These are phyloP conservation scores for Tricholoma hemisulphureum DNA, from an alignment of 768 basidiomycete species.

Conservation along the genomic window DNA sequence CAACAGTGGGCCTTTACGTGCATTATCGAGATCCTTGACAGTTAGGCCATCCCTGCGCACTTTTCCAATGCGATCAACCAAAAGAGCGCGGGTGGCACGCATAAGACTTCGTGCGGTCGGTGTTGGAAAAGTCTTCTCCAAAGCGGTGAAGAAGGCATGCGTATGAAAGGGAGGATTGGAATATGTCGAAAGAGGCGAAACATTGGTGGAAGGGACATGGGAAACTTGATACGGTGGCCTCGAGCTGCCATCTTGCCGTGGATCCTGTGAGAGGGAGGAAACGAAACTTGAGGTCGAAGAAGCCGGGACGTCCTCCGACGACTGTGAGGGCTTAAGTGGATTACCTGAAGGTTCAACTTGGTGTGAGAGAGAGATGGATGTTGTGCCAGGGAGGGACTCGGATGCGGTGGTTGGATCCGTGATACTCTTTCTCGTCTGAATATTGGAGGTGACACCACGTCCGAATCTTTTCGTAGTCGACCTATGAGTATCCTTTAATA, in stretches of 20 bases:
- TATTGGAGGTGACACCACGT: neutral
- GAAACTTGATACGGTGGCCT: slow-evolving; percentile 11
- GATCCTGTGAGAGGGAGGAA: slow-evolving; percentile 12
- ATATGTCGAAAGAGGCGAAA: slow-evolving; percentile 39
- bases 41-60: slow-evolving; percentile 72
- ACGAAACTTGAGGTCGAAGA: slow-evolving; percentile 6
- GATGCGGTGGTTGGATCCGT: slow-evolving; percentile 10
- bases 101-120: slow-evolving; percentile 75
- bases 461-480: neutral
- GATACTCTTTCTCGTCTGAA: slow-evolving; percentile 13
- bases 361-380: slow-evolving; percentile 12
- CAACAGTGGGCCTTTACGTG: slow-evolving; percentile 35
- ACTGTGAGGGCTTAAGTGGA: slow-evolving; percentile 4
- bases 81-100: slow-evolving; percentile 77
- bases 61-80: slow-evolving; percentile 71
- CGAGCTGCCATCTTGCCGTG: slow-evolving; percentile 2
- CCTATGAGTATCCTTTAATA: slow-evolving; percentile 6
- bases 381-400: slow-evolving; percentile 1
- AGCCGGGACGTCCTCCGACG: slow-evolving; percentile 6
- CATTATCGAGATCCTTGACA: slow-evolving; percentile 79
- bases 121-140: slow-evolving; percentile 74
- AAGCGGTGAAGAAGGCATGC: slow-evolving; percentile 66
- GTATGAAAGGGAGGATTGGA: slow-evolving; percentile 80
- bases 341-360: slow-evolving; percentile 7
- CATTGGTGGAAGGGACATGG: slow-evolving; percentile 19